Evolutionary conservation across 2,329 filamentous ascomycete species (phyloP).

Genomic region (Cladosporium phlei): DNA sequence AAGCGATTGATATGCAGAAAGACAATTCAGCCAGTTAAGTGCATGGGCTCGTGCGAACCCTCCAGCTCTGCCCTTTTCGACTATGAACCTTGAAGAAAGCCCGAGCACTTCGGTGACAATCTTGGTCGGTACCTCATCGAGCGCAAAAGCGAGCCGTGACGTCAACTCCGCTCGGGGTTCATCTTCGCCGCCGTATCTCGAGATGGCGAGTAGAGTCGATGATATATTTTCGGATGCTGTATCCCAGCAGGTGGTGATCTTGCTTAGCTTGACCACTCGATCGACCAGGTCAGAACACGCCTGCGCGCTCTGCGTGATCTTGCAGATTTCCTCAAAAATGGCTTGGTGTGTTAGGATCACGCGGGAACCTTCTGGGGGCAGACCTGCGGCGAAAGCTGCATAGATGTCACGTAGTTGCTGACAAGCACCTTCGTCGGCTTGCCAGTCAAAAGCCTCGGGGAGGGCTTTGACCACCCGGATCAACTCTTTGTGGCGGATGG

Average conservation of each 20-base stretch:
- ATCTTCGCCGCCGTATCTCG: background rate
- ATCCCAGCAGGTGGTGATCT: no score
- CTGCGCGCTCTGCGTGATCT: background rate
- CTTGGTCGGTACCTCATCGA: background rate
- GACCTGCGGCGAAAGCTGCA: background rate
- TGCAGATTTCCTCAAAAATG: background rate
- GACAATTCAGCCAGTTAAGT: background rate
- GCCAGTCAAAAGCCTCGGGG: background rate
- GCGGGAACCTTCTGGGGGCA: background rate
- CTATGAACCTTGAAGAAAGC: background rate
- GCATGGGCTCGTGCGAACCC: background rate
- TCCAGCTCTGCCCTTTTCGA: background rate
- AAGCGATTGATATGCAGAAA: background rate
- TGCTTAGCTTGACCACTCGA: no score
- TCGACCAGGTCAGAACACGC: background rate
- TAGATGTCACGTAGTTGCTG: background rate
- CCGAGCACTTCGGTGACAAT: background rate
- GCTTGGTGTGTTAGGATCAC: background rate
- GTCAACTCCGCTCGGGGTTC: background rate
- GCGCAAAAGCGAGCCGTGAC: background rate
- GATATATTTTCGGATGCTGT: background rate
- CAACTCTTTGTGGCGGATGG: slow-evolving; percentile 5
- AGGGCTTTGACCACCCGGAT: slow-evolving; percentile 4
- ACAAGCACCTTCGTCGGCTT: background rate
- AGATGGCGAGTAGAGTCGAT: background rate